Base-by-base conservation (phyloP, 2,329 filamentous ascomycete genomes). In the Botrytis elliptica region DNA sequence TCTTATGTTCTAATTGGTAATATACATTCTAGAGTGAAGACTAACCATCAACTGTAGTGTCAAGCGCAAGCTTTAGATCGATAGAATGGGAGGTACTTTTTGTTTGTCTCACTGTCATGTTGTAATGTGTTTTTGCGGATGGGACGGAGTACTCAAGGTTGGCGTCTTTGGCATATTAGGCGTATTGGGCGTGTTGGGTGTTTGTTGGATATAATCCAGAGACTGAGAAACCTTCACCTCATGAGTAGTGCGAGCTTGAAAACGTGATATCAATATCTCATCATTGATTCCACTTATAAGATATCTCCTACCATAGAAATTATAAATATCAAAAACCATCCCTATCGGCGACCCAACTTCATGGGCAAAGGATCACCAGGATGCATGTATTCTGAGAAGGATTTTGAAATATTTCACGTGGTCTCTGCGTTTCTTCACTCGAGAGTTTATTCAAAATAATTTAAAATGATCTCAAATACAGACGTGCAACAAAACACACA, bases 31-130 rank as follows among this genome's bases (percentile, higher is more conserved):
- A 18, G 38, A 38, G 40, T 36, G 4, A 46, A 60, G 72, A 22
- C 72, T 76, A 71, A 76, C 44, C 25, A 29, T 29, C 36, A 33
- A 25, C 44, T 55, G 12, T 70, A 77, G 75, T 77, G 75, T 73
- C 73, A 75, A 67, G 71, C 69, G n/a, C 75, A 77, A 72, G 75
- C 75, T 72, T 66, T 72, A 25, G 70, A 72, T 59, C 60, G 49
- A 22, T 72, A 57, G 22, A n/a, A 25, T 57, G 12, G n/a, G 16
- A 42, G 18, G 14, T 55, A 2, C 22, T 20, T 38, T 68, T 42
- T 40, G 16, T 25, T 22, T 68, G 25, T 6, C 36, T 57, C 18
- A 29, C 29, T 38, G 18, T 6, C 4, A 40, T 67, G n/a, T 1
- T 10, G 25, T 1, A 29, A 40, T 20, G 1, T 57, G 2, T 7